Conservation (phyloP, 2,329 filamentous ascomycete genomes). For the Aspergillus aculeatus region DNA sequence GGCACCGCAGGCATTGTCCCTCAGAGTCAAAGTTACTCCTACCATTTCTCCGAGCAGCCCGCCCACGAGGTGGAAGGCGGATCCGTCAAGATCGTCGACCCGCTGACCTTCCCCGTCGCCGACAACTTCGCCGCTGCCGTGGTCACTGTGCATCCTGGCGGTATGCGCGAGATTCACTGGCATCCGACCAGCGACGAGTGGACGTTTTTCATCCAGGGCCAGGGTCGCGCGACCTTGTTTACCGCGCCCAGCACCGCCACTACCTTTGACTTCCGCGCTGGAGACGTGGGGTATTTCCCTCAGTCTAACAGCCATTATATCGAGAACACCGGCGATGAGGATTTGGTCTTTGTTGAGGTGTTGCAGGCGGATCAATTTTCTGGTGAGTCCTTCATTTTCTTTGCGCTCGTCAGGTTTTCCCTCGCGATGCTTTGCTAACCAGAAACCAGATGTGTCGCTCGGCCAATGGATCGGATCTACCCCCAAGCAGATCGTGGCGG, state of each 20-base stretch:
- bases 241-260: constrained; percentile 66
- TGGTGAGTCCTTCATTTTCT: constrained; percentile 21
- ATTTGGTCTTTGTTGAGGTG: constrained; percentile 73
- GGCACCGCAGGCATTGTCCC: constrained; percentile 64
- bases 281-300: constrained; percentile 75
- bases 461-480: constrained; percentile 53
- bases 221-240: constrained; percentile 72
- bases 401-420: not conserved
- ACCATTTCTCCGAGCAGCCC: constrained; percentile 69
- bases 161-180: constrained; percentile 79
- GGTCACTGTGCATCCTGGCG: constrained; percentile 68
- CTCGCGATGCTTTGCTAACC: not conserved
- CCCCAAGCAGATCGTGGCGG: constrained; percentile 57
- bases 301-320: constrained; percentile 78
- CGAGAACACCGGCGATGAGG: constrained; percentile 72
- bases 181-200: constrained; percentile 77
- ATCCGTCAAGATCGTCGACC: constrained; percentile 71
- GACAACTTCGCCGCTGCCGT: constrained; percentile 71
- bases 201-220: constrained; percentile 74
- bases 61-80: constrained; percentile 67
- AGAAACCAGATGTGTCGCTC: constrained; percentile 46
- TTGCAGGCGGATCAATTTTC: constrained; percentile 68
- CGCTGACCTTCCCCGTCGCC: constrained; percentile 72
- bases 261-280: constrained; percentile 73
- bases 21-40: constrained; percentile 64